Base-by-base conservation (phyloP, 257 asterid genomes). In the Lycium ferocissimum region DNA sequence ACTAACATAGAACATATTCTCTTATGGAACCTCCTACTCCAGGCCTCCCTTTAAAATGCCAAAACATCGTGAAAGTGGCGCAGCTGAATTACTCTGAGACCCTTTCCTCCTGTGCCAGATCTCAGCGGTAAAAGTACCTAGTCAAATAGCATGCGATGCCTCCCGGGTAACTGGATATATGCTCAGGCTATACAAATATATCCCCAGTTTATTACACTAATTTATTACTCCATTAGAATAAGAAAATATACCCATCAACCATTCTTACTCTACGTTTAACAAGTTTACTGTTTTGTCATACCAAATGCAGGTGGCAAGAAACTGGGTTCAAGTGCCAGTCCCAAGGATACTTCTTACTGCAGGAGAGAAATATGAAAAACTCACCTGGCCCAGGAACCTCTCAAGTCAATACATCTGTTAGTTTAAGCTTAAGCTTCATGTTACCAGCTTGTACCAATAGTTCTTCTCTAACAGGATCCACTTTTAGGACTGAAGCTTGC, bases 391-490 rank as follows among this genome's bases (percentile, higher is more conserved):
- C 80, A 22, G 58, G 80, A 38, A 81, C 38, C 82, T 69, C 81
- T 91, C 89, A 88, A 83, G 84, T 69, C 57, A 81, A 79, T 15
- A 95, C 83, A 86, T 94, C 97, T 47, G 89, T 86, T 58, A 95
- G 86, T 86, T 92, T 95, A 81, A 97, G 71, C 88, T 92, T 97
- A 91, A 97, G 71, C 91, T 92, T 97, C 94, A 97, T 83, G 91
- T 86, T 85, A 54, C 99, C 99, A 81, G 94, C 95, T 89, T 93
- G 97, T 85, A 97, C 98, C 58, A 94, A 87, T 71, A 97, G 85
- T 88, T 91, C 97, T 85, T 87, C 94, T 89, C 88, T 92, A 13
- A 94, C 90, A 51, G 91, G 88, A 84, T 95, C 94, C 88, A 94
- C 92, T 88, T 92, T 90, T 87, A 97, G 56, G 71, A 95, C 96